phyloP scores from a whole-genome alignment of 352 stramenopile species.

The Saprolegnia diclina region DNA sequence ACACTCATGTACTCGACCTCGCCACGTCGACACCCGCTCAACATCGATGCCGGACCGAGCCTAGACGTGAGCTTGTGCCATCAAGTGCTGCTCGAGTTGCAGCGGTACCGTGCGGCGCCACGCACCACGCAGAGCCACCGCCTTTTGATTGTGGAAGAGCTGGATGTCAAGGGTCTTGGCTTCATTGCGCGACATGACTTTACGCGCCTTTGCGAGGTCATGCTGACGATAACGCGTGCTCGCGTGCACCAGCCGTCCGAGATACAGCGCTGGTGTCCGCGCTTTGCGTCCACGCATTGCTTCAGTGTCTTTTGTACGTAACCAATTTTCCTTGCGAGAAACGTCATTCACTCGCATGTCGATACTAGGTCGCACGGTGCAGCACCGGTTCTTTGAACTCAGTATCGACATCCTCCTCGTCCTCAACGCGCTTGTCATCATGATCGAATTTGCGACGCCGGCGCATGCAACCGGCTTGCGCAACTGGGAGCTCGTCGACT shows the following conservation, averaged over 20 bases:
- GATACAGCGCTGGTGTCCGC: conserved; percentile 11
- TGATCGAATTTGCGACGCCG: conserved; percentile 41
- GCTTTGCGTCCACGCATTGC: neutral
- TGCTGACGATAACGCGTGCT: conserved; percentile 4
- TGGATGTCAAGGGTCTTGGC: conserved; percentile 29
- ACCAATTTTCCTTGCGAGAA: no score
- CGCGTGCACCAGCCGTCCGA: neutral
- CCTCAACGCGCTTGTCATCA: conserved; percentile 36
- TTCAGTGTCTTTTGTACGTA: neutral
- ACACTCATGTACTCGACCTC: neutral
- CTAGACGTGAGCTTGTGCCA: conserved; percentile 37
- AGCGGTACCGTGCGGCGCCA: conserved; percentile 26
- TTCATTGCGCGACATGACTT: conserved; percentile 28
- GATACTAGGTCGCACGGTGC: conserved; percentile 35
- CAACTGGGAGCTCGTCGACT: conserved; percentile 52
- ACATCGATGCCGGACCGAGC: conserved; percentile 43
- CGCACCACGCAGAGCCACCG: neutral
- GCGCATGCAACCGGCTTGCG: conserved; percentile 5
- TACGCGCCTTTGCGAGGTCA: conserved; percentile 19
- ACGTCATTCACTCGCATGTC: conserved; percentile 30
- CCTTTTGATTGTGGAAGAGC: conserved; percentile 32
- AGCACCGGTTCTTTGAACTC: conserved; percentile 26
- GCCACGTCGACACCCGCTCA: neutral
- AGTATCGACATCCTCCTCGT: conserved; percentile 29
- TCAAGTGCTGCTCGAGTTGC: conserved; percentile 40